Evolutionary conservation across 164 flowering plant species (phyloP).

Genomic region (Vitis labrusca): DNA sequence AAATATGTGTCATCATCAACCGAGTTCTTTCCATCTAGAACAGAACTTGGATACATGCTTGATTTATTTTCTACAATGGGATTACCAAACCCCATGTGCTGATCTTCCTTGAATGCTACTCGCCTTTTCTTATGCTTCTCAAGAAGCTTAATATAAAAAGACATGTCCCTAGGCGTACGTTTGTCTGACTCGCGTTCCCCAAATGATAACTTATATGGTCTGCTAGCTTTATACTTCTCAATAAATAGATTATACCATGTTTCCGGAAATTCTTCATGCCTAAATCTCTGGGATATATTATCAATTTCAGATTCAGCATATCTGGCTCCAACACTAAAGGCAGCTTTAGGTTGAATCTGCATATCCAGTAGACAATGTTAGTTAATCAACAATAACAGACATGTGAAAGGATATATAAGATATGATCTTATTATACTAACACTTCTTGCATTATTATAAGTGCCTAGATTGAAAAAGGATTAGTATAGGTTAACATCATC

Average conservation of each 20-base stretch:
- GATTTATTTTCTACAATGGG: slow-evolving; percentile 39
- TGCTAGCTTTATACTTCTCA: slow-evolving; percentile 62
- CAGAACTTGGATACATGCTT: slow-evolving; percentile 35
- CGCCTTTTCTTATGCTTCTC: slow-evolving; percentile 80
- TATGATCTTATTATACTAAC: not conserved
- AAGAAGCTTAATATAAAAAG: slow-evolving; percentile 51
- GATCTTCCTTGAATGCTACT: slow-evolving; percentile 59
- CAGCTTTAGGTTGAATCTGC: slow-evolving; percentile 50
- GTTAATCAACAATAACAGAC: slow-evolving; percentile 6
- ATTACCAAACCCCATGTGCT: slow-evolving; percentile 31
- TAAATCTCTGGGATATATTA: slow-evolving; percentile 43
- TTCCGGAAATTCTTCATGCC: slow-evolving; percentile 70
- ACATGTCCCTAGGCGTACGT: slow-evolving; percentile 85
- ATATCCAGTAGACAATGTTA: slow-evolving; percentile 17
- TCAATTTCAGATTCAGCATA: slow-evolving; percentile 52
- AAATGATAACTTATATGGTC: slow-evolving; percentile 43
- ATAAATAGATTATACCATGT: slow-evolving; percentile 83
- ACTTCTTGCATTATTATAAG: not conserved
- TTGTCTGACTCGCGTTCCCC: slow-evolving; percentile 61
- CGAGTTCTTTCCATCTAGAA: slow-evolving; percentile 33
- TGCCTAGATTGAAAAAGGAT: not conserved
- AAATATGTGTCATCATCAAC: slow-evolving; percentile 53
- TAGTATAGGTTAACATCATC: too few species aligned
- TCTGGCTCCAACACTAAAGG: slow-evolving; percentile 48
- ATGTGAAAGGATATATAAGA: not conserved